Percentiles rank a stretch among this genome's conserved stretches.
Conservation (phyloP, 352 stramenopile species). For the Phytophthora brassicae region DNA sequence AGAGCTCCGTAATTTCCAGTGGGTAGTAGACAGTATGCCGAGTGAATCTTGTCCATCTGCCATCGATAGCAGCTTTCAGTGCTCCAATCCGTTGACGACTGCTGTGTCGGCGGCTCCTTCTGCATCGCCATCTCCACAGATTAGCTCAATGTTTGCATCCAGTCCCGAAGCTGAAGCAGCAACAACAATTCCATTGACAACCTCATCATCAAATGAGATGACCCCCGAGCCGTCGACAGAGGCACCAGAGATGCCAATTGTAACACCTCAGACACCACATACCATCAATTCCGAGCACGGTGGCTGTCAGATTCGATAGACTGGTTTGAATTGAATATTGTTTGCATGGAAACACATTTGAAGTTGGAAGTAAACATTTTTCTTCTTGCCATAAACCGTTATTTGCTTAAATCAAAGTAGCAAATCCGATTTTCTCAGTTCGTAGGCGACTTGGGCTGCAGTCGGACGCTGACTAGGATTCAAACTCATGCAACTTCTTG, state of each 20-base stretch:
- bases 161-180: background rate
- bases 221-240: background rate
- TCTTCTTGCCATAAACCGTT: background rate
- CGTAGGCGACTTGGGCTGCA: slow-evolving; percentile 60
- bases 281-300: background rate
- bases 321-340: too few species aligned
- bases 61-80: slow-evolving; percentile 6
- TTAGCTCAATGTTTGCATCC: background rate
- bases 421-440: slow-evolving; percentile 55
- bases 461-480: slow-evolving; percentile 53
- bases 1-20: slow-evolving; percentile 2
- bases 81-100: background rate
- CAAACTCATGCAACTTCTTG: slow-evolving; percentile 51
- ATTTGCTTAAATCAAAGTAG: slow-evolving; percentile 25
- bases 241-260: background rate
- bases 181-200: background rate
- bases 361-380: background rate
- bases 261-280: background rate
- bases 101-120: background rate
- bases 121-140: background rate
- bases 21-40: slow-evolving; percentile 1
- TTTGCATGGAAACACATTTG: background rate
- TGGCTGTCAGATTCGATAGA: slow-evolving; percentile 5
- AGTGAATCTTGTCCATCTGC: slow-evolving; percentile 15
- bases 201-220: background rate